These are phyloP conservation scores for Chlorella sp. DNA, from an alignment of 139 green algal genomes.

Conservation along the genomic window DNA sequence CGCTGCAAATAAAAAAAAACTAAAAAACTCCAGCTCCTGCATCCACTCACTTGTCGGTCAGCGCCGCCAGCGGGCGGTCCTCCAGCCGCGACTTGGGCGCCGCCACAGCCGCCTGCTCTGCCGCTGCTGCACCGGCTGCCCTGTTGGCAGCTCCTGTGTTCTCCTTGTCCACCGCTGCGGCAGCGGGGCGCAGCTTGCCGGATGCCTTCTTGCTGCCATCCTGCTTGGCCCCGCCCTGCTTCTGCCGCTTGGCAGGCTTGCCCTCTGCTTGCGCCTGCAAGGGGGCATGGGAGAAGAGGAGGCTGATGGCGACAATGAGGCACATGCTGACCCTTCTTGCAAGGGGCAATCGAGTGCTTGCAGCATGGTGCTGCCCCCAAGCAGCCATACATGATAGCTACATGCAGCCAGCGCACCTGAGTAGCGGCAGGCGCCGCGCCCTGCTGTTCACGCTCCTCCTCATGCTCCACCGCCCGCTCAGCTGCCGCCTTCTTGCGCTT, in stretches of 20 bases:
- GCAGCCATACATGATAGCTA: too few species aligned
- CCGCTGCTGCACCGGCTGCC: neutral
- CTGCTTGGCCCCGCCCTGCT: neutral
- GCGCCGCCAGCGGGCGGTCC: slow-evolving; percentile 6
- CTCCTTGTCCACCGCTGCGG: neutral
- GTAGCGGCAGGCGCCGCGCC: too few species aligned
- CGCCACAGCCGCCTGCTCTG: neutral
- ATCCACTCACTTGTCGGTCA: neutral
- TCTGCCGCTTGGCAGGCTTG: neutral
- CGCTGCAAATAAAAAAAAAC: too few species aligned
- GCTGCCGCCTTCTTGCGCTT: slow-evolving; percentile 15
- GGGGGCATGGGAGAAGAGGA: too few species aligned
- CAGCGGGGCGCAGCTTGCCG: neutral
- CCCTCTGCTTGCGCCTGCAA: too few species aligned
- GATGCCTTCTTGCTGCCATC: neutral
- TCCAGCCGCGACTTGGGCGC: neutral
- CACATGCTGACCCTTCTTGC: too few species aligned
- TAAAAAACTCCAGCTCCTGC: too few species aligned
- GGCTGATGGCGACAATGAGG: too few species aligned
- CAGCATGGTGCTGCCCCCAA: too few species aligned
- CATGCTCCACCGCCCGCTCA: neutral
- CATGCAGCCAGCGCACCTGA: too few species aligned
- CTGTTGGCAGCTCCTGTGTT: neutral
- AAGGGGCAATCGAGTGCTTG: too few species aligned
- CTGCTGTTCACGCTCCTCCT: neutral